Evolutionary conservation across 2,329 filamentous ascomycete genomes (phyloP), one percentile per base, ranked within the genome.

Genomic region (Pseudopyricularia cyperi): DNA sequence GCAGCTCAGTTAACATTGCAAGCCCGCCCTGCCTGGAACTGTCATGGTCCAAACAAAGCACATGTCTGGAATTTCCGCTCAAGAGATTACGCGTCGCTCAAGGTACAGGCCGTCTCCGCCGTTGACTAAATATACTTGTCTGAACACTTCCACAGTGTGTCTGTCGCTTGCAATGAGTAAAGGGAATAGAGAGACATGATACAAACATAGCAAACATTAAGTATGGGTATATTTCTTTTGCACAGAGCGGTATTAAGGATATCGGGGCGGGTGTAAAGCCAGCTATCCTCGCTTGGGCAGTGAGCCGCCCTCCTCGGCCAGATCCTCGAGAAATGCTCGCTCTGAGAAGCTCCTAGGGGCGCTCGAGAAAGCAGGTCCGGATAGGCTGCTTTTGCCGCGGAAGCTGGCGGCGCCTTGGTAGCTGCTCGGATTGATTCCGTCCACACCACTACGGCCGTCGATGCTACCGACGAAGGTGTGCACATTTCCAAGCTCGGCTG

Each of bases 381-480:
- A 56, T 15, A 56, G 34, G 33, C 53, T 56, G 48, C 63, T 50
- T 39, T 56, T 61, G 26, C 60, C 61, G 39, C 61, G 52, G 55
- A 62, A 62, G 54, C 62, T 65, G 39, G 39, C 19, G 39, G 39
- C 19, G 17, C 39, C 39, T 44, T 22, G 39, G 22, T 26, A 44
- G 33, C 59, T 60, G 50, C 59, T 28, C 44, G 51, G 35, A 35
- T 62, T 58, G 7, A 54, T 57, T 24, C 59, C 55, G 51, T 66
- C 64, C 7, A 58, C 54, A n/a, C 58, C 62, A 28, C 55, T 61
- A 12, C 58, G 55, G 30, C 61, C 65, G 50, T 67, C 59, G 5
- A 73, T 57, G 54, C 69, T 71, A 8, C 70, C 71, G 2, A 73
- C 67, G 55, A 71, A 71, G 7, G 63, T 64, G 39, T 63, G 61